A percentile compares a stretch with the other conserved stretches of the same genome.
Evolutionary conservation across 495 filamentous ascomycete species (phyloP).

Genomic region (Penicillium turbatum): DNA sequence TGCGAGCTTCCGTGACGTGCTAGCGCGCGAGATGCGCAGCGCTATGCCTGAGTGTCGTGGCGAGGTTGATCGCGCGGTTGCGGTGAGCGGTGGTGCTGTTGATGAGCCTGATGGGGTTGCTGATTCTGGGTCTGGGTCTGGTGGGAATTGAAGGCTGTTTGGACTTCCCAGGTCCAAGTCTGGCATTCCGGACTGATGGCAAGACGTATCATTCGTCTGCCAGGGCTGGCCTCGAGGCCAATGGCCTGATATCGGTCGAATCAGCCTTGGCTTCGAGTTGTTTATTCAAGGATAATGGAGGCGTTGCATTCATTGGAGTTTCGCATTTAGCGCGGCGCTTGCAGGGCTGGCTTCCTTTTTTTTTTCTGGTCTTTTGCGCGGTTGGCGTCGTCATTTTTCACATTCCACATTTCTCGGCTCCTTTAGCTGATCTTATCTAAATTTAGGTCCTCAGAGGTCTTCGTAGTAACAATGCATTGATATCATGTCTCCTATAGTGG

Average conservation of each 20-base stretch:
- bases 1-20: conserved; percentile 68
- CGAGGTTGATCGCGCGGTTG: conserved; percentile 63
- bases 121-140: background rate
- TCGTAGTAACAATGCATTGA: too few species aligned
- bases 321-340: conserved; percentile 2
- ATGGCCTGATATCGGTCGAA: background rate
- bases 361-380: background rate
- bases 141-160: background rate
- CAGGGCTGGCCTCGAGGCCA: background rate
- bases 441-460: too few species aligned
- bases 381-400: background rate
- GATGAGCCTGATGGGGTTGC: conserved; percentile 1
- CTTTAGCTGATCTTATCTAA: too few species aligned
- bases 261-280: background rate
- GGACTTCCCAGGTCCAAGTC: background rate
- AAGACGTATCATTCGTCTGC: too few species aligned
- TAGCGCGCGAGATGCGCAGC: conserved; percentile 73
- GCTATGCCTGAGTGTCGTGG: conserved; percentile 71
- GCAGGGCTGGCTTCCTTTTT: background rate
- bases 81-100: conserved; percentile 31
- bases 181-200: background rate
- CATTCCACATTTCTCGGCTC: background rate
- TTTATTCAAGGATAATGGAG: background rate
- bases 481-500: too few species aligned
- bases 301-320: conserved; percentile 6